Evolutionary conservation across 306 rosid genomes (phyloP).

Genomic region (Prosopis cineraria): DNA sequence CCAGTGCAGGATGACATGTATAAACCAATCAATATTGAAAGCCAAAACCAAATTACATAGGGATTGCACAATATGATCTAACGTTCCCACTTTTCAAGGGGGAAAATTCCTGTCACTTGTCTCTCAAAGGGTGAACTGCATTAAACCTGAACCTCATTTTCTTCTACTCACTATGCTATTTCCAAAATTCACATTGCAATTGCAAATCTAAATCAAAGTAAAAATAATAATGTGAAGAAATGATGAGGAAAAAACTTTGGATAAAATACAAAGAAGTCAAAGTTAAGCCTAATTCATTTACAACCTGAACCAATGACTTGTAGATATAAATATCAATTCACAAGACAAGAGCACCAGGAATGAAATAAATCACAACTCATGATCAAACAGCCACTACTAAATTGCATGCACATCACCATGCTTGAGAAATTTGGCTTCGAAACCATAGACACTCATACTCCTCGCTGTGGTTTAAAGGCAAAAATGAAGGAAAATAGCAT

Average conservation of each 20-base stretch:
- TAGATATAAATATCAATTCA: not conserved
- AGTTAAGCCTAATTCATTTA: not conserved
- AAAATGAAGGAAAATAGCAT: not conserved
- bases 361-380: constrained; percentile 18
- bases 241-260: not conserved
- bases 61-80: constrained; percentile 5
- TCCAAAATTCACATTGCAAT: constrained; percentile 1
- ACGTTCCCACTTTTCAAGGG: not conserved
- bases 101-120: not conserved
- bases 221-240: not conserved
- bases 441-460: not conserved
- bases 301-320: not conserved
- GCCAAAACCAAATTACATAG: not conserved
- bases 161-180: not conserved
- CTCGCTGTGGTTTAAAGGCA: not conserved
- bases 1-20: not conserved
- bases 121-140: not conserved
- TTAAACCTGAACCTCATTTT: not conserved
- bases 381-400: not conserved
- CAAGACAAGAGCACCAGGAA: constrained; percentile 26
- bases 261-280: not conserved
- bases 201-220: not conserved
- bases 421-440: constrained; percentile 6
- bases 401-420: not conserved
- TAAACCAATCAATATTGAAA: not conserved